Conservation (phyloP, 257 asterid genomes). For the Coffea eugenioides region DNA sequence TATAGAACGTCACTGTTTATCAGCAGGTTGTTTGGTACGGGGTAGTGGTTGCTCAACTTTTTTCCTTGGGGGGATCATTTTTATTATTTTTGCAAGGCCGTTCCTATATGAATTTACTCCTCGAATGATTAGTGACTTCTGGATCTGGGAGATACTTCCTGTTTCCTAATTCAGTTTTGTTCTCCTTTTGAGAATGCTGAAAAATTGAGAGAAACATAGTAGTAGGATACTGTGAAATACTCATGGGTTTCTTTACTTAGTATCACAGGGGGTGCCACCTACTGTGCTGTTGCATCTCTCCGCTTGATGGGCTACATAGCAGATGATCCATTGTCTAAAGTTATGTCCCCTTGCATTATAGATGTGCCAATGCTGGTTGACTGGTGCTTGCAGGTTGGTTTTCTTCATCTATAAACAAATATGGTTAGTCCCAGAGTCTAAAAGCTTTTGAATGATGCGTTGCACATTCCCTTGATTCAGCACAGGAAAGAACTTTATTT, state of each 20-base stretch:
- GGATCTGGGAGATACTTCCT: not conserved
- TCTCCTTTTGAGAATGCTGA: not conserved
- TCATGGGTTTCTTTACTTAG: constrained; percentile 63
- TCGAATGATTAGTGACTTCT: not conserved
- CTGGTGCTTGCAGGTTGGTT: constrained; percentile 84
- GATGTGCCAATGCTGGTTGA: constrained; percentile 72
- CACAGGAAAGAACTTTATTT: not conserved
- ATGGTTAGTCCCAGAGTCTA: constrained; percentile 1
- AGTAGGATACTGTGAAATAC: constrained; percentile 22
- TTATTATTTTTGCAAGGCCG: not conserved
- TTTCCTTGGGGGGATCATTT: not conserved
- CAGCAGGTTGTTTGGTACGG: not conserved
- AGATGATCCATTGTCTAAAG: constrained; percentile 51
- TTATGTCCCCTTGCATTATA: constrained; percentile 39
- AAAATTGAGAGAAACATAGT: not conserved
- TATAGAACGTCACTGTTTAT: no score
- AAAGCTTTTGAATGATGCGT: not conserved
- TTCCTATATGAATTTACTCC: not conserved
- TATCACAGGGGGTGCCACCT: constrained; percentile 98
- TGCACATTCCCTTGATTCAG: not conserved
- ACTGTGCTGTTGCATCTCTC: constrained; percentile 96
- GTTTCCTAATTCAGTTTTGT: not conserved
- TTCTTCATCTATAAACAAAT: not conserved
- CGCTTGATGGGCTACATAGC: constrained; percentile 85
- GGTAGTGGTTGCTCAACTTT: not conserved